Conservation (phyloP, 2,329 filamentous ascomycete genomes). For the Pseudonectria foliicola region DNA sequence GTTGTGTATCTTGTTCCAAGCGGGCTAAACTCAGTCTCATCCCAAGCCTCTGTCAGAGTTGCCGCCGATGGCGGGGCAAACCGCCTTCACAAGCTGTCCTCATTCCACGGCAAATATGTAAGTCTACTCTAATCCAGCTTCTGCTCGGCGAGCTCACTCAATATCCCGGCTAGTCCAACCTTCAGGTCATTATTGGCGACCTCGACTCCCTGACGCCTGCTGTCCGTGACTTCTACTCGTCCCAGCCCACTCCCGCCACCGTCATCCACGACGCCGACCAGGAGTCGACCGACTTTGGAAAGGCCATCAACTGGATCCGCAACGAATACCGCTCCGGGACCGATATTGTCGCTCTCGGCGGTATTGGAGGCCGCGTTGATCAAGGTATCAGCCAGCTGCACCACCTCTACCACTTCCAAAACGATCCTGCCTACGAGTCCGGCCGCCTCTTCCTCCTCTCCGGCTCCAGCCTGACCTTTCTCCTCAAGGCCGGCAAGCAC, state of each 20-base stretch:
- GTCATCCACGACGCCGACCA: constrained; percentile 72
- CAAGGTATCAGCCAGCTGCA: constrained; percentile 87
- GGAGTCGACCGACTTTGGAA: constrained; percentile 85
- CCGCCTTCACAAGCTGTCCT: constrained; percentile 48
- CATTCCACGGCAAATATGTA: constrained; percentile 37
- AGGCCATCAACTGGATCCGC: constrained; percentile 61
- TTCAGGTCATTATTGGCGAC: constrained; percentile 77
- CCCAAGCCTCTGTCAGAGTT: constrained; percentile 56
- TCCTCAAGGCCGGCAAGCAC: constrained; percentile 65
- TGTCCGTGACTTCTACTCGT: constrained; percentile 59
- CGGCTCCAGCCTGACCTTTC: constrained; percentile 71
- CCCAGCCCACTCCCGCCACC: constrained; percentile 40
- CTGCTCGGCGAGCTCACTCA: neutral
- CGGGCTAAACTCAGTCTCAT: constrained; percentile 13
- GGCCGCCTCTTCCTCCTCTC: constrained; percentile 73
- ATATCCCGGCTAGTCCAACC: constrained; percentile 38
- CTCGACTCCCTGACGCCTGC: constrained; percentile 70
- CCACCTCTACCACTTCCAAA: constrained; percentile 64
- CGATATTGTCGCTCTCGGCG: constrained; percentile 75
- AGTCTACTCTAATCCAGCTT: constrained; percentile 10
- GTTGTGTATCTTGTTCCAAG: neutral
- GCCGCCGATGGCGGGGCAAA: constrained; percentile 94
- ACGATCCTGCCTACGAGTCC: constrained; percentile 37
- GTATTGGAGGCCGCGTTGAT: constrained; percentile 83
- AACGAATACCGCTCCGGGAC: constrained; percentile 26